These are phyloP conservation scores for Neonothopanus nambi DNA, from an alignment of 1,284 basidiomycete genomes.

Conservation along the genomic window DNA sequence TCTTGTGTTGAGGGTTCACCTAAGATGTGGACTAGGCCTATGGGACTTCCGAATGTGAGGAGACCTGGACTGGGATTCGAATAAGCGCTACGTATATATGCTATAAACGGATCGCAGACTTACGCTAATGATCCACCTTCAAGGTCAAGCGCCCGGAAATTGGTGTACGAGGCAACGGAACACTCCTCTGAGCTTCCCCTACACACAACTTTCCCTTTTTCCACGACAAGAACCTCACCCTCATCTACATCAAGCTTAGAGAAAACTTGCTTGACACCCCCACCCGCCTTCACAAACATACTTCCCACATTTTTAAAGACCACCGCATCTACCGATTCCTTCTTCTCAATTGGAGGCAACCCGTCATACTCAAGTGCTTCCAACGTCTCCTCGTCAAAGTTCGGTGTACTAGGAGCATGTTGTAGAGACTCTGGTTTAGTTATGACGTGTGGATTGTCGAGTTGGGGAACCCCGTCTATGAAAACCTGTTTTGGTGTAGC, in stretches of 20 bases:
- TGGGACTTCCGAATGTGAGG: conserved; percentile 57
- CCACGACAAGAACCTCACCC: conserved; percentile 35
- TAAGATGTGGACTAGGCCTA: conserved; percentile 66
- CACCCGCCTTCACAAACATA: conserved; percentile 40
- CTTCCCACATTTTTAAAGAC: conserved; percentile 60
- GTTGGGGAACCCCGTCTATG: conserved; percentile 63
- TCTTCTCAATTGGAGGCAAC: conserved; percentile 60
- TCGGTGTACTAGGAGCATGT: conserved; percentile 52
- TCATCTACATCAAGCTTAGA: conserved; percentile 11
- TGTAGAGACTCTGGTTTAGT: conserved; percentile 51
- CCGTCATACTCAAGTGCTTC: conserved; percentile 63
- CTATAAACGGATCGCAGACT: conserved; percentile 13
- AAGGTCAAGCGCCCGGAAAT: conserved; percentile 41
- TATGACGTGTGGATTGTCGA: conserved; percentile 25
- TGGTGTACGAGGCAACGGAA: conserved; percentile 9
- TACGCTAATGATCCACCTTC: conserved; percentile 53
- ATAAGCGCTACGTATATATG: not conserved
- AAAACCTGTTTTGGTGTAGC: conserved; percentile 65
- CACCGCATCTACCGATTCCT: conserved; percentile 31
- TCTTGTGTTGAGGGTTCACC: conserved; percentile 70
- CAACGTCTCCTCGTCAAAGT: conserved; percentile 56
- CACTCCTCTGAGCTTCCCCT: conserved; percentile 22
- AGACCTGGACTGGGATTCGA: conserved; percentile 48
- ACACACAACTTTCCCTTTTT: conserved; percentile 42
- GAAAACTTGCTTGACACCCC: conserved; percentile 30